Conservation (phyloP, 2,329 filamentous ascomycete species). For the Ophiostoma triangulosporum region DNA sequence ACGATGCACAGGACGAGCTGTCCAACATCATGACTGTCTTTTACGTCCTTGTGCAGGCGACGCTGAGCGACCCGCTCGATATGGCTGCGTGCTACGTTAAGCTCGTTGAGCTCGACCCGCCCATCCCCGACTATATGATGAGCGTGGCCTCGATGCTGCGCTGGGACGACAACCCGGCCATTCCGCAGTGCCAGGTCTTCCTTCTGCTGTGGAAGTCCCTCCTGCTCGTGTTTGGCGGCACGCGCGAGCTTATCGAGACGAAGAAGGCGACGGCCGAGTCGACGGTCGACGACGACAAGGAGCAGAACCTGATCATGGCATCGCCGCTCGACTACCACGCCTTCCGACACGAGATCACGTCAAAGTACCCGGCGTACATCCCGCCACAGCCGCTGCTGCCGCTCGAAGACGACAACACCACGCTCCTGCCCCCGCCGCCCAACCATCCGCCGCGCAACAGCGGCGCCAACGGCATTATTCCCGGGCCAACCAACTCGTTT, state of each 20-base stretch:
- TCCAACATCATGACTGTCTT: conserved; percentile 17
- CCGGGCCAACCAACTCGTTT: conserved; percentile 38
- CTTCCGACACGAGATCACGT: conserved; percentile 92
- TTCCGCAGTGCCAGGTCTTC: conserved; percentile 56
- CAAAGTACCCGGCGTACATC: conserved; percentile 94
- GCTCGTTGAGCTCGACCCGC: conserved; percentile 43
- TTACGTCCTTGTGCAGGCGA: conserved; percentile 36
- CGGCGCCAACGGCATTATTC: conserved; percentile 48
- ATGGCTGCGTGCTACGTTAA: conserved; percentile 33
- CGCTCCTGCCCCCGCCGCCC: conserved; percentile 72
- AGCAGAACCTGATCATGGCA: conserved; percentile 72
- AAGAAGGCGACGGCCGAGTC: conserved; percentile 59
- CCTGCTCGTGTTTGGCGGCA: conserved; percentile 72
- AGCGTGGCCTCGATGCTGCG: conserved; percentile 53
- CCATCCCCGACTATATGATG: conserved; percentile 58
- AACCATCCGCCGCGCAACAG: conserved; percentile 55
- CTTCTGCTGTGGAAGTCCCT: conserved; percentile 87
- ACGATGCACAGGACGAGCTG: conserved; percentile 37
- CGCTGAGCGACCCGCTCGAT: conserved; percentile 36
- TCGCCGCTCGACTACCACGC: conserved; percentile 92
- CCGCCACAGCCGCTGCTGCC: conserved; percentile 73
- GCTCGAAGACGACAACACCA: conserved; percentile 80
- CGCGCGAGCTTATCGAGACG: conserved; percentile 54
- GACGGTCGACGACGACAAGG: conserved; percentile 41
- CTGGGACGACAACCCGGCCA: conserved; percentile 54